A percentile compares a stretch with the other conserved stretches of the same genome.
Conservation (phyloP, 1,284 basidiomycete species). For the Austroboletus novae-zelandiae region DNA sequence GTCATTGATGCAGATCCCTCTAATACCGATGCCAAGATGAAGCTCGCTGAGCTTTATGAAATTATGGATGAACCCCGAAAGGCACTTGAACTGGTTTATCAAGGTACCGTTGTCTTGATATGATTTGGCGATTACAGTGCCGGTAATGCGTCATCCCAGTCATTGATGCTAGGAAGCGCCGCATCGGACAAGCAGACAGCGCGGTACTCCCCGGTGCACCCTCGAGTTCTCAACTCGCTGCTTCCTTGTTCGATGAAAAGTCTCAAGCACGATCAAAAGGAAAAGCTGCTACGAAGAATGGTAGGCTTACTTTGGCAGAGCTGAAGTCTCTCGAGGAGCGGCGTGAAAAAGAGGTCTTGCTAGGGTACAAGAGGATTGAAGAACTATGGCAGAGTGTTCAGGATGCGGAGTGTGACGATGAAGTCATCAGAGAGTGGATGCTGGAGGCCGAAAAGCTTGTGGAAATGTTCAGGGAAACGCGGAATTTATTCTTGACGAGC, state of each 20-base stretch:
- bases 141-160: slow-evolving; percentile 54
- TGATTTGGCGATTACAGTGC: not conserved
- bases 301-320: slow-evolving; percentile 50
- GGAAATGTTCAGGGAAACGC: slow-evolving; percentile 86
- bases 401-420: slow-evolving; percentile 32
- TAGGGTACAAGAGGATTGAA: slow-evolving; percentile 47
- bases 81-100: slow-evolving; percentile 83
- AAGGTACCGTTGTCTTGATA: slow-evolving; percentile 49
- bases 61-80: slow-evolving; percentile 73
- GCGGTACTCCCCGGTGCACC: slow-evolving; percentile 25
- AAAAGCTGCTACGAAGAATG: slow-evolving; percentile 33
- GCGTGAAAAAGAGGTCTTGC: slow-evolving; percentile 58
- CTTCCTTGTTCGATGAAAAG: slow-evolving; percentile 57
- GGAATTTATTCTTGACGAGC: slow-evolving; percentile 75
- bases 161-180: slow-evolving; percentile 37
- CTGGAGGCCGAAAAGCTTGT: slow-evolving; percentile 81
- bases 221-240: slow-evolving; percentile 17
- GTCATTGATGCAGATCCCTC: slow-evolving; percentile 74
- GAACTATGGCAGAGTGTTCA: slow-evolving; percentile 46
- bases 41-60: slow-evolving; percentile 86
- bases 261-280: slow-evolving; percentile 36
- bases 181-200: slow-evolving; percentile 30
- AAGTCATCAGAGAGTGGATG: slow-evolving; percentile 69
- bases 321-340: slow-evolving; percentile 58
- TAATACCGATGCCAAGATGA: slow-evolving; percentile 31